Percentiles rank a stretch among this genome's conserved stretches.
Evolutionary conservation across 2,329 filamentous ascomycete genomes (phyloP).

Genomic region (Pseudopyrenochaeta lycopersici): DNA sequence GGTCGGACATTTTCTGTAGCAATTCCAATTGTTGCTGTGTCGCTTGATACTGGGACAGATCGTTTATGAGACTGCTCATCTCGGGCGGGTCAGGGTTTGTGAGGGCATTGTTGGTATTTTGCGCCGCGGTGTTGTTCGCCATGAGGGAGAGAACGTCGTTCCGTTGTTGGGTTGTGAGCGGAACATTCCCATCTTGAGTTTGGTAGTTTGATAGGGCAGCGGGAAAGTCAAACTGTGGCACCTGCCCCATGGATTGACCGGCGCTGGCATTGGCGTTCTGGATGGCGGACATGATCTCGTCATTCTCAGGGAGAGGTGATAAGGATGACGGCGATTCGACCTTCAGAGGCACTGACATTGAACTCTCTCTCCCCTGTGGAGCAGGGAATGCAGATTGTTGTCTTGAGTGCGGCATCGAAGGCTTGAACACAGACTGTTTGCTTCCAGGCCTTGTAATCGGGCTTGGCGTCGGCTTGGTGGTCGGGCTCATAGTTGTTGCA

Average conservation of each 20-base stretch:
- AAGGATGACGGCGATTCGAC: conserved; percentile 52
- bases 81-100: conserved; percentile 63
- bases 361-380: conserved; percentile 15
- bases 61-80: conserved; percentile 66
- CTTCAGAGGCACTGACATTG: conserved; percentile 44
- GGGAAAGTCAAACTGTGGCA: conserved; percentile 55
- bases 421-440: conserved; percentile 34
- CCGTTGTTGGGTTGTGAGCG: conserved; percentile 58
- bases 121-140: conserved; percentile 54
- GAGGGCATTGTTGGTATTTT: conserved; percentile 64
- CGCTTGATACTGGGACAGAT: conserved; percentile 70
- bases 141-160: conserved; percentile 59
- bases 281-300: conserved; percentile 62
- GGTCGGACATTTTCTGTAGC: conserved; percentile 78
- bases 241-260: conserved; percentile 36
- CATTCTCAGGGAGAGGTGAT: conserved; percentile 49
- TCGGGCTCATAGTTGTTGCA: conserved; percentile 44
- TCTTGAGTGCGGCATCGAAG: conserved; percentile 24
- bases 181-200: conserved; percentile 55
- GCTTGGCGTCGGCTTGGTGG: conserved; percentile 34
- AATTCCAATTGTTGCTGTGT: conserved; percentile 81
- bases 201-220: conserved; percentile 59
- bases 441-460: conserved; percentile 32
- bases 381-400: conserved; percentile 17
- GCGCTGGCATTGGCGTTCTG: conserved; percentile 54